phyloP scores from a whole-genome alignment of 2,329 filamentous ascomycete species.

The Colletotrichum tropicale region DNA sequence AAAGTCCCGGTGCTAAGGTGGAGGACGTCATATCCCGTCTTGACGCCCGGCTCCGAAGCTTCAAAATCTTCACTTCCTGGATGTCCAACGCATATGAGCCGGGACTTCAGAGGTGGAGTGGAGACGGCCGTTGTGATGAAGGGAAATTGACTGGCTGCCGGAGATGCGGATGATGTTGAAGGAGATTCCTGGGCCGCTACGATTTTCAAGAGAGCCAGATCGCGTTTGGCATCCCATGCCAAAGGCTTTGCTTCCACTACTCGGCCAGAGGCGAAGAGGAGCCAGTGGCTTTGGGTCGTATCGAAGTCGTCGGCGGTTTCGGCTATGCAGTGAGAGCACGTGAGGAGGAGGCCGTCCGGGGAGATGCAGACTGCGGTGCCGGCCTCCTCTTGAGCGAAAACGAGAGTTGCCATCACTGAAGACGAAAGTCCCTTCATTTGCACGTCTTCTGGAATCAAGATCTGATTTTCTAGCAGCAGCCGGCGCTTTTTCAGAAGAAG shows the following conservation, averaged over 20 bases:
- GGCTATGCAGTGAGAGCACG: conserved; percentile 56
- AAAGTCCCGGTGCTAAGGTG: conserved; percentile 49
- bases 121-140: conserved; percentile 16
- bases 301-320: conserved; percentile 41
- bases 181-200: conserved; percentile 26
- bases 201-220: conserved; percentile 52
- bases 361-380: conserved; percentile 56
- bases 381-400: conserved; percentile 54
- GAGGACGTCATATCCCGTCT: conserved; percentile 50
- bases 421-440: background rate
- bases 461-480: background rate
- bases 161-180: background rate
- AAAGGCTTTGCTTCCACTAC: conserved; percentile 42
- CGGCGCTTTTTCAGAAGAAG: conserved; percentile 9
- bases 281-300: conserved; percentile 34
- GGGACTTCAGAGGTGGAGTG: conserved; percentile 21
- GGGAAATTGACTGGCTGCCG: conserved; percentile 21
- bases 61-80: conserved; percentile 49
- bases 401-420: conserved; percentile 35
- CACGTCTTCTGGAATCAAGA: conserved; percentile 4
- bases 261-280: conserved; percentile 46
- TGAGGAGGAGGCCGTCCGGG: conserved; percentile 46
- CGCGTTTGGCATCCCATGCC: conserved; percentile 45
- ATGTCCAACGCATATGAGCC: conserved; percentile 38
- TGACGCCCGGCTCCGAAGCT: conserved; percentile 30